Percentiles rank a stretch among this genome's conserved stretches.
Evolutionary conservation across 1,284 basidiomycete species (phyloP).

Genomic region (Apiotrichum brassicae): DNA sequence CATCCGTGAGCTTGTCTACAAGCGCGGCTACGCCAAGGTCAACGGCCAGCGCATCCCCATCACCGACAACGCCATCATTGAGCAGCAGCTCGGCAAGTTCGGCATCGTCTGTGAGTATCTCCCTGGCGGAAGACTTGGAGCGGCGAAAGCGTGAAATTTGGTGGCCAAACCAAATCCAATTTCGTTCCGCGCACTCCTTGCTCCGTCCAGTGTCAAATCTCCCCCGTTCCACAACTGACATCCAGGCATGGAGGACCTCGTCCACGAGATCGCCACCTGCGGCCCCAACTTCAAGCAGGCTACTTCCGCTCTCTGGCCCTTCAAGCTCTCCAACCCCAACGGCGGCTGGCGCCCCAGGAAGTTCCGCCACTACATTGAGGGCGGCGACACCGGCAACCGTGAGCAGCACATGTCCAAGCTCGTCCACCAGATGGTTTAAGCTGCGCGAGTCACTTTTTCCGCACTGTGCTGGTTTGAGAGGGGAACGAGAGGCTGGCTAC

Average conservation of each 20-base stretch:
- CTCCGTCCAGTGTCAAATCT: too few relatives aligned
- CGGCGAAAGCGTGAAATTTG: too few relatives aligned
- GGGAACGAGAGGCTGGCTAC: conserved; percentile 21
- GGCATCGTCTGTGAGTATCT: conserved; percentile 75
- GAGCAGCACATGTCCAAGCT: conserved; percentile 96
- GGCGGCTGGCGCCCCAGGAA: conserved; percentile 96
- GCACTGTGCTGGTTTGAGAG: conserved; percentile 11
- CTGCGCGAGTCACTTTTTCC: conserved; percentile 3
- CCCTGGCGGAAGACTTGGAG: neutral
- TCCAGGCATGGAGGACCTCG: conserved; percentile 77
- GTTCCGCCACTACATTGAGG: conserved; percentile 90
- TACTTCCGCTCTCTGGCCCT: conserved; percentile 96
- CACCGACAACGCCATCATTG: conserved; percentile 88
- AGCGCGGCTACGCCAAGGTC: conserved; percentile 98
- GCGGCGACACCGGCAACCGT: conserved; percentile 89
- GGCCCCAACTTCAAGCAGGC: conserved; percentile 99
- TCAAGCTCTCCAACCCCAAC: conserved; percentile 98
- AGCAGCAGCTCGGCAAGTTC: conserved; percentile 84
- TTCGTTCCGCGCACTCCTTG: too few relatives aligned
- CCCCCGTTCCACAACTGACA: neutral
- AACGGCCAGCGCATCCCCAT: conserved; percentile 96
- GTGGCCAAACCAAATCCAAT: too few relatives aligned
- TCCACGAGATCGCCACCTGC: conserved; percentile 92
- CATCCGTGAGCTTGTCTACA: conserved; percentile 97
- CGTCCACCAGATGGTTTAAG: conserved; percentile 91